Base-by-base conservation (phyloP, 129 eudicot species). In the Tagetes erecta region DNA sequence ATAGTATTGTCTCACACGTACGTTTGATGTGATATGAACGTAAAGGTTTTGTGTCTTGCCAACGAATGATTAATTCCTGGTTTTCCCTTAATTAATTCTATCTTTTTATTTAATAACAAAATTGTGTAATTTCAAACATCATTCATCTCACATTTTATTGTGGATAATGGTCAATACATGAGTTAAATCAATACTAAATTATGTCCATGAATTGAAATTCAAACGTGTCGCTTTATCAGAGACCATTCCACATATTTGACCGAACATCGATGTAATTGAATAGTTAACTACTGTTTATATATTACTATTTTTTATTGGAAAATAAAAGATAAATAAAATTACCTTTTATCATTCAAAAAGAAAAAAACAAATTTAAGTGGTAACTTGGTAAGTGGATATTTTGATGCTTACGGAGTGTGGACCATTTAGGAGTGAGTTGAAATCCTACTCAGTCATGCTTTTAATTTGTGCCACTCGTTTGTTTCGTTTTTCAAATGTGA, bases 391-490 rank as follows among this genome's bases (percentile, higher is more conserved):
- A 67, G 66, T 51, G 14, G 71, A 70, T 60, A 62, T 59, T 71
- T 78, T 70, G 77, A 50, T 78, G 60, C 37, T 6, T 30, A 33
- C 20, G 51, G 55, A 70, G 71, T 39, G 42, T 78, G 82, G 82
- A 78, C 82, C 82, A 64, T 42, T 44, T 8, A 64, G 50, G 34
- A 78, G 72, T 71, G 77, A 64, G 78, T 71, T 71, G 82, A 71
- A 40, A 71, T 78, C 82, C 82, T 72, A 78, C 73, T 78, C 82
- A 78, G 10, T 49, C 73, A 63, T 64, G 60, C 60, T 78, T 78
- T 78, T 67, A 12, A 51, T 53, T 51, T 71, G 73, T 67, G 73
- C 82, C 82, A 78, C 82, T 78, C 66, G 73, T 71, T 52, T 52
- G 12, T 71, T 78, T 64, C 53, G 67, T 44, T 71, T 20, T 34